Conservation (phyloP, 169 alveolate species). For the Eimeria necatrix region DNA sequence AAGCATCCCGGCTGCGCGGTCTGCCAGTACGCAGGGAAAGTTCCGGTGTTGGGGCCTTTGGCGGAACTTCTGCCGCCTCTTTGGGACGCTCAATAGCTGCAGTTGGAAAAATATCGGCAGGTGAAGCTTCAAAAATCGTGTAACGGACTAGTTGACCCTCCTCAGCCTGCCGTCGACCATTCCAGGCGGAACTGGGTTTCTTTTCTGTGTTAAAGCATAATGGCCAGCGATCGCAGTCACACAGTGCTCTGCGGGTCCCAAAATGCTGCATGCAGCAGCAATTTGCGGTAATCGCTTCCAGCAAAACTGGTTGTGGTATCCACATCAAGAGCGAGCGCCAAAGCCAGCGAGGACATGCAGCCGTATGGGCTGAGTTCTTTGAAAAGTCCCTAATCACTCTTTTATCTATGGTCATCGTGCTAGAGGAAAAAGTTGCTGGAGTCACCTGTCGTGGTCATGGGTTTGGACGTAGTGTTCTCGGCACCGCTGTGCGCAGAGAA, state of each 20-base stretch:
- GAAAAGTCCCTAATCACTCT: too few species aligned
- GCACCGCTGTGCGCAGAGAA: too few species aligned
- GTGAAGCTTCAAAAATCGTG: conserved; percentile 15
- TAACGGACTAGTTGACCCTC: conserved; percentile 39
- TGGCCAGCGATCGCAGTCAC: background rate
- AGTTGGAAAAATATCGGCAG: background rate
- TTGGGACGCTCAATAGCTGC: conserved; percentile 12
- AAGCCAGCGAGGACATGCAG: conserved; percentile 62
- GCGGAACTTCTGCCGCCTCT: conserved; percentile 11
- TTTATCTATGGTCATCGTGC: too few species aligned
- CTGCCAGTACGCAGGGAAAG: background rate
- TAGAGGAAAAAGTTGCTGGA: too few species aligned
- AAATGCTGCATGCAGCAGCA: conserved; percentile 56
- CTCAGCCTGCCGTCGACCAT: background rate
- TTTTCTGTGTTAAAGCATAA: background rate
- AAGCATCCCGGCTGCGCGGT: background rate
- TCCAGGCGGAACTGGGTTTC: background rate
- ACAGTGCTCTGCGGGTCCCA: background rate
- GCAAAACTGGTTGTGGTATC: conserved; percentile 57
- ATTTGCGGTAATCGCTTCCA: background rate
- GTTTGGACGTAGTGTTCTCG: too few species aligned
- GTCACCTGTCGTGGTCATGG: too few species aligned
- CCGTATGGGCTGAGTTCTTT: background rate
- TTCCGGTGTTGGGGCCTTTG: background rate
- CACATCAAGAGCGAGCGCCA: conserved; percentile 74